Percentiles rank a stretch among this genome's conserved stretches.
phyloP scores from a whole-genome alignment of 2,329 filamentous ascomycete genomes.

The Acarospora socialis region DNA sequence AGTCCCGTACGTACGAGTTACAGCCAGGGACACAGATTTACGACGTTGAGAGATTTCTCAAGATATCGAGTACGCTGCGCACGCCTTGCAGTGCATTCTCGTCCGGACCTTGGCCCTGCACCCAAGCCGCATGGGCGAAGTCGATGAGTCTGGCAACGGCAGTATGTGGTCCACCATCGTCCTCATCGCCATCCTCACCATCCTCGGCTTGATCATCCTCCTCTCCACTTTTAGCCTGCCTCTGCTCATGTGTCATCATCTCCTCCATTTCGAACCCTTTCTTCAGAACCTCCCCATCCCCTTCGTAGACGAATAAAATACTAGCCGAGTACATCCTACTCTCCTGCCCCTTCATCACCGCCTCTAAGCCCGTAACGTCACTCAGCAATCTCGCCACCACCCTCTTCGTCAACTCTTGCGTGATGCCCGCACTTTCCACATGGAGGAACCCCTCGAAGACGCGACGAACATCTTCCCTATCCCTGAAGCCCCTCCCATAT shows the following conservation, averaged over 20 bases:
- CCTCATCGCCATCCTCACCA: constrained; percentile 34
- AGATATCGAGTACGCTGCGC: constrained; percentile 53
- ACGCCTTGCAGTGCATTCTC: constrained; percentile 69
- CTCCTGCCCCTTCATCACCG: constrained; percentile 40
- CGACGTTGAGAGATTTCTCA: constrained; percentile 57
- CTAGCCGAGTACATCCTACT: constrained; percentile 55
- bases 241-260: constrained; percentile 14
- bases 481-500: constrained; percentile 52
- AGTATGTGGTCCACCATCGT: constrained; percentile 40
- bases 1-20: no score
- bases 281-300: constrained; percentile 42
- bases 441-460: constrained; percentile 39
- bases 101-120: constrained; percentile 67
- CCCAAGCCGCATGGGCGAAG: constrained; percentile 85
- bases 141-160: constrained; percentile 65
- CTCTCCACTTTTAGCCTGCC: constrained; percentile 12
- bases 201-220: constrained; percentile 29
- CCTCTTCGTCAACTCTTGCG: constrained; percentile 29
- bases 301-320: constrained; percentile 52
- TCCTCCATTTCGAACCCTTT: constrained; percentile 25
- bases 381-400: constrained; percentile 27
- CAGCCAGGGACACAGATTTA: no score
- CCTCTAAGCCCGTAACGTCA: constrained; percentile 30
- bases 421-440: constrained; percentile 26
- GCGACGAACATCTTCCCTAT: no score